Base-by-base conservation (phyloP, 768 basidiomycete genomes). In the Cystobasidium onofrii region DNA sequence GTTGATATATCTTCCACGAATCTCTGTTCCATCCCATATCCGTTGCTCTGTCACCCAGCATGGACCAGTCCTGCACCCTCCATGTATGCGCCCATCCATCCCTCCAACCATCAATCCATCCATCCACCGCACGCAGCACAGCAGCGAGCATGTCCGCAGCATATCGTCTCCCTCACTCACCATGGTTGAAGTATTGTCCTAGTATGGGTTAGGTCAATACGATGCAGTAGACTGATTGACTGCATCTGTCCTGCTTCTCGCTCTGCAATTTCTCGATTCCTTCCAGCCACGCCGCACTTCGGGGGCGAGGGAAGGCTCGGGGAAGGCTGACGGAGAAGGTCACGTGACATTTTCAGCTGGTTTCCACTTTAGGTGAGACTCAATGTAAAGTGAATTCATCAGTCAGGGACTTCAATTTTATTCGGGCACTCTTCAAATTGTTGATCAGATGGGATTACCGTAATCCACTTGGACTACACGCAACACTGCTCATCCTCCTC, bases 221-320 rank as follows among this genome's bases (percentile, higher is more conserved):
- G n/a, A n/a, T 50, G 46, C 39, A 39, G 39, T 15, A 20, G n/a
- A n/a, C 18, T 43, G 41, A 20, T 50, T 20, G 27, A 60, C 27
- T 60, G 57, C 54, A 23, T n/a, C 23, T 29, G 9, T n/a, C 33
- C 57, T 12, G 6, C 57, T 60, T 60, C 33, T 7, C 2, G 57
- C 20, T n/a, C 20, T 7, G 52, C 4, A 7, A 6, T n/a, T 10
- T 29, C 57, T 60, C 57, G 25, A 12, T n/a, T 60, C 27, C 33
- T 34, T 27, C 57, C 57, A 17, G 12, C n/a, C n/a, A n/a, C n/a
- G n/a, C n/a, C n/a, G n/a, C n/a, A n/a, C 57, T 60, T 25, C 31
- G 57, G 57, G 4, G 33, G 9, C 57, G 57, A 60, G 57, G 57
- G 57, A 60, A 60, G 57, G 57, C 57, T 60, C 29, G 23, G 57